Percentiles rank a stretch among this genome's conserved stretches.
Conservation (phyloP, 179 eudicot species). For the Pouteria campechiana region DNA sequence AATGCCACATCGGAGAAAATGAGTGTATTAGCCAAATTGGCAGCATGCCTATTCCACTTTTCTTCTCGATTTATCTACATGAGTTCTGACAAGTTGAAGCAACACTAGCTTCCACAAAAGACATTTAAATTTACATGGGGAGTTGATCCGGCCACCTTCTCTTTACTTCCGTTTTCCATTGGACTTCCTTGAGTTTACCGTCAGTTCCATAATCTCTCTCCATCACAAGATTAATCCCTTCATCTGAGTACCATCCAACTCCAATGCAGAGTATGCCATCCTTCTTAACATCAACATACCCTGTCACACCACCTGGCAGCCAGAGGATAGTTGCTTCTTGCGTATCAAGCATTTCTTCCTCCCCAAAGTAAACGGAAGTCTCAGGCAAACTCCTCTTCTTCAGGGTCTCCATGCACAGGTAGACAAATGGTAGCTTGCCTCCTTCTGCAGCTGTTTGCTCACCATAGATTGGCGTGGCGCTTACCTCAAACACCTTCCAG, state of each 20-base stretch:
- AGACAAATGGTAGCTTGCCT: slow-evolving; percentile 54
- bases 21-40: too few relatives aligned
- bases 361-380: slow-evolving; percentile 54
- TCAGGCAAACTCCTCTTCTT: slow-evolving; percentile 82
- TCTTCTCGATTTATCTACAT: too few relatives aligned
- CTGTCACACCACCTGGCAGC: slow-evolving; percentile 94
- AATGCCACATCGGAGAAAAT: too few relatives aligned
- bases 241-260: slow-evolving; percentile 96
- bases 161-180: slow-evolving; percentile 77
- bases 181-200: slow-evolving; percentile 80
- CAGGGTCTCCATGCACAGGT: slow-evolving; percentile 76
- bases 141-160: slow-evolving; percentile 71
- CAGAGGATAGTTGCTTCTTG: slow-evolving; percentile 78
- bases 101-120: too few relatives aligned
- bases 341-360: slow-evolving; percentile 82
- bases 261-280: slow-evolving; percentile 90
- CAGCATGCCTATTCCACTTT: too few relatives aligned
- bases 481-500: slow-evolving; percentile 96
- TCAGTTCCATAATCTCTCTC: slow-evolving; percentile 92
- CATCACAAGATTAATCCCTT: slow-evolving; percentile 94
- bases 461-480: slow-evolving; percentile 77
- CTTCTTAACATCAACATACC: slow-evolving; percentile 73
- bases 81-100: too few relatives aligned
- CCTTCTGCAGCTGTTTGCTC: slow-evolving; percentile 39
- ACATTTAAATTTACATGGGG: slow-evolving; percentile 18